A percentile compares a stretch with the other conserved stretches of the same genome.
Conservation (phyloP, 352 stramenopile genomes). For the Phytophthora hibernalis region DNA sequence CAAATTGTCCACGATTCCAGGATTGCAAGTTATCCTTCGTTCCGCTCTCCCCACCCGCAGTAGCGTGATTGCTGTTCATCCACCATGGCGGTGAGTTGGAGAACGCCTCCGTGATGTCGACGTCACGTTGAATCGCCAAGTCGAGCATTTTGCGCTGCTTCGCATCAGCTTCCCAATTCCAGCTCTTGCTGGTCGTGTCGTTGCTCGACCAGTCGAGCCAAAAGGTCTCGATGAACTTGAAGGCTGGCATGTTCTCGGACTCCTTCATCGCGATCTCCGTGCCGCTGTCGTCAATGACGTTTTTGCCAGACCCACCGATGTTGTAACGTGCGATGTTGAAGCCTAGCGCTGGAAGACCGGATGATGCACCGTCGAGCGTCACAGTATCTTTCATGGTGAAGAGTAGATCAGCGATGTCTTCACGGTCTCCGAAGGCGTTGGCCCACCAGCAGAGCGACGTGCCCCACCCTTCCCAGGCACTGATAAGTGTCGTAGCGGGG, state of each 20-base stretch:
- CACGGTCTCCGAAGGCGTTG: conserved; percentile 64
- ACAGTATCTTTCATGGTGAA: conserved; percentile 58
- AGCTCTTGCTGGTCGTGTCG: conserved; percentile 48
- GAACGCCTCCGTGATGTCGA: conserved; percentile 57
- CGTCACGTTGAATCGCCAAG: conserved; percentile 46
- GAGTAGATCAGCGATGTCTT: conserved; percentile 59
- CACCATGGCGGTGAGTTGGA: conserved; percentile 72
- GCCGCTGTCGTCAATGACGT: conserved; percentile 50
- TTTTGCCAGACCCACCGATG: conserved; percentile 52
- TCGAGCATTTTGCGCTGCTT: conserved; percentile 55
- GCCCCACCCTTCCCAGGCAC: conserved; percentile 63
- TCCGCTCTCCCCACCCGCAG: conserved; percentile 47
- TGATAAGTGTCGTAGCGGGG: conserved; percentile 22
- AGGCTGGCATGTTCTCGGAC: conserved; percentile 57
- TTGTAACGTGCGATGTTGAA: conserved; percentile 78
- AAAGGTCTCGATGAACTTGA: conserved; percentile 64
- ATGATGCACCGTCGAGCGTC: conserved; percentile 26
- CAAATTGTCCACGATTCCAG: conserved; percentile 59
- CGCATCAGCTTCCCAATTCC: conserved; percentile 55
- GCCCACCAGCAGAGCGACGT: conserved; percentile 73
- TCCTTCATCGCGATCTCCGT: conserved; percentile 51
- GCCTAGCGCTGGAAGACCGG: conserved; percentile 45
- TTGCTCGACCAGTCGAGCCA: conserved; percentile 61
- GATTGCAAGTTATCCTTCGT: conserved; percentile 56
- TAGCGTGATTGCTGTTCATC: conserved; percentile 66